Conservation (phyloP, 2,329 filamentous ascomycete species). For the Aureobasidium mangrovei region DNA sequence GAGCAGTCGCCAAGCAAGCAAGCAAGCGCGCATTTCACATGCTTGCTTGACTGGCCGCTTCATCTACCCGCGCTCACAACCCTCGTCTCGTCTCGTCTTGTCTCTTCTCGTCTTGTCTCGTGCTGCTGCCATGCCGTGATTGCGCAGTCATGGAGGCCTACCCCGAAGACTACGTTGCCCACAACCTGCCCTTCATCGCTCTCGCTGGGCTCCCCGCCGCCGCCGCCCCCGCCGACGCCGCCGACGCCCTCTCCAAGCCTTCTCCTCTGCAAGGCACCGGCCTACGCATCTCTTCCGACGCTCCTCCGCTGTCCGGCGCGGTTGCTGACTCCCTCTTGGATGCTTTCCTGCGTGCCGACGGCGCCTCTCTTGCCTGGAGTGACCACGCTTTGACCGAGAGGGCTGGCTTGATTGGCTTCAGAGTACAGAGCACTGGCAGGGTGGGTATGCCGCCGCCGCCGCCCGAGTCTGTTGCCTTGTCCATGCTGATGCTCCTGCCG, state of each 20-base stretch:
- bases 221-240: neutral
- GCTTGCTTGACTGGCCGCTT: no score
- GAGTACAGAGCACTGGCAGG: slow-evolving; percentile 66
- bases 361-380: slow-evolving; percentile 58
- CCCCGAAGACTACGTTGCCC: slow-evolving; percentile 68
- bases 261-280: slow-evolving; percentile 37
- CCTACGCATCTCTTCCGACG: slow-evolving; percentile 59
- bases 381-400: slow-evolving; percentile 42
- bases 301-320: slow-evolving; percentile 56
- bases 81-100: neutral
- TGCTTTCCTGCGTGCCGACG: slow-evolving; percentile 59
- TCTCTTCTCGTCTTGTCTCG: neutral
- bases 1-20: no score
- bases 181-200: slow-evolving; percentile 77
- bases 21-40: no score
- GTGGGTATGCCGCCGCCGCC: slow-evolving; percentile 49
- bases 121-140: neutral
- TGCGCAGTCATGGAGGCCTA: slow-evolving; percentile 63
- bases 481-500: slow-evolving; percentile 1
- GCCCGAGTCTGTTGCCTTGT: neutral
- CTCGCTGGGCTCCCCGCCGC: slow-evolving; percentile 58
- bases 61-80: neutral
- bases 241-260: neutral
- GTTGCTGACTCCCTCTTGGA: slow-evolving; percentile 57
- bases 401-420: slow-evolving; percentile 48